phyloP scores from a whole-genome alignment of 495 filamentous ascomycete species.

The Entonaema liquescens region DNA sequence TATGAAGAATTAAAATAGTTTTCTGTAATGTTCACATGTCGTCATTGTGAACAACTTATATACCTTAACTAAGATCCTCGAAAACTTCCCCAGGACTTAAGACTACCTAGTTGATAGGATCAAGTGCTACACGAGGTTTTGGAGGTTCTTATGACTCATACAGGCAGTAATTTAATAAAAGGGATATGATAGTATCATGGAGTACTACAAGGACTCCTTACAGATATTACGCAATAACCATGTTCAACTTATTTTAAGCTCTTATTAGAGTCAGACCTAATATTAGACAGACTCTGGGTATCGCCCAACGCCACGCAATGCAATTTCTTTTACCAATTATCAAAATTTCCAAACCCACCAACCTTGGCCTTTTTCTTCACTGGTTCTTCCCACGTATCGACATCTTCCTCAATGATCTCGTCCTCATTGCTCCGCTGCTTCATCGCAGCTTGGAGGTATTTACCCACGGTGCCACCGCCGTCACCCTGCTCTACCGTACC shows the following conservation, averaged over 20 bases:
- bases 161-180: too few relatives aligned
- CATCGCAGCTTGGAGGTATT: slow-evolving; percentile 74
- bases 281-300: slow-evolving; percentile 27
- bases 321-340: slow-evolving; percentile 67
- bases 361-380: slow-evolving; percentile 81
- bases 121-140: too few relatives aligned
- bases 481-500: slow-evolving; percentile 60
- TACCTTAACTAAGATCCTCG: too few relatives aligned
- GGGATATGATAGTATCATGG: too few relatives aligned
- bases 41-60: not conserved
- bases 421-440: slow-evolving; percentile 55
- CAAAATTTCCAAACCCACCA: slow-evolving; percentile 95
- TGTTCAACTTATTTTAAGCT: too few relatives aligned
- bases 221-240: too few relatives aligned
- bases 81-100: too few relatives aligned
- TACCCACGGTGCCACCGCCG: slow-evolving; percentile 70
- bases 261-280: slow-evolving; percentile 2
- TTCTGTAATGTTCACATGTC: not conserved
- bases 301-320: slow-evolving; percentile 40
- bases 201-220: too few relatives aligned
- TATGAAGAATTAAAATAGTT: not conserved
- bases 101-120: too few relatives aligned
- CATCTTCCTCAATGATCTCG: slow-evolving; percentile 67
- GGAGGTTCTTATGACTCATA: too few relatives aligned
- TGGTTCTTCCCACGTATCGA: slow-evolving; percentile 69